Evolutionary conservation across 2,329 filamentous ascomycete genomes (phyloP), one percentile per base, ranked within the genome.

Genomic region (Harringtonia lauricola): DNA sequence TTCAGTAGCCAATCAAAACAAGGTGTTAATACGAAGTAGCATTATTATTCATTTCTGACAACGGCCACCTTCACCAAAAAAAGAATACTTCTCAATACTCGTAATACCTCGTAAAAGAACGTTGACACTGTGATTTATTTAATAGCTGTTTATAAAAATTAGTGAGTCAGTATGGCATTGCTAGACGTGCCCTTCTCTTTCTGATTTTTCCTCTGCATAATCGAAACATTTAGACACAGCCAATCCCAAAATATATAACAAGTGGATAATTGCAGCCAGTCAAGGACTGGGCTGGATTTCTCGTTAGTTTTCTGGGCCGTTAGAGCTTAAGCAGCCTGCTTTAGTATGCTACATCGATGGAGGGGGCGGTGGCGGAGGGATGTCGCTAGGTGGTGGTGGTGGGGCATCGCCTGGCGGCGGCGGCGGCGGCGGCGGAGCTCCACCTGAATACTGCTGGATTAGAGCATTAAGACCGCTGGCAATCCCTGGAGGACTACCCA

Each of bases 401-500:
- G 50, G 48, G 2, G 58, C 57, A 30, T 58, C 59, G 18, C 57
- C 56, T 1, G 50, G 43, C 8, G 41, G 41, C 19, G 50, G 48
- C 17, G 47, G 47, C 9, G 47, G 47, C 3, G 47, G 47, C n/a
- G 50, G 50, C 4, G 48, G 48, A 9, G 41, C 43, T 19, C 52
- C 52, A 15, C 55, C 57, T 29, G 59, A 58, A 39, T 63, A 85
- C 55, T 80, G 79, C 59, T 83, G 76, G 52, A 83, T 79, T 47
- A 86, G 66, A 42, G 76, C 74, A 55, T 72, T 79, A 47, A 82
- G 65, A 31, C 75, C 76, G 47, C 71, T 71, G 35, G 62, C 61
- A 21, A 75, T 63, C 48, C 65, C 71, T 52, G 75, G 70, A 28
- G 72, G 71, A 44, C 67, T 70, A 45, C 49, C 50, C 4, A 53